These are phyloP conservation scores for Arctium lappa DNA, from an alignment of 129 eudicot genomes.

Conservation along the genomic window DNA sequence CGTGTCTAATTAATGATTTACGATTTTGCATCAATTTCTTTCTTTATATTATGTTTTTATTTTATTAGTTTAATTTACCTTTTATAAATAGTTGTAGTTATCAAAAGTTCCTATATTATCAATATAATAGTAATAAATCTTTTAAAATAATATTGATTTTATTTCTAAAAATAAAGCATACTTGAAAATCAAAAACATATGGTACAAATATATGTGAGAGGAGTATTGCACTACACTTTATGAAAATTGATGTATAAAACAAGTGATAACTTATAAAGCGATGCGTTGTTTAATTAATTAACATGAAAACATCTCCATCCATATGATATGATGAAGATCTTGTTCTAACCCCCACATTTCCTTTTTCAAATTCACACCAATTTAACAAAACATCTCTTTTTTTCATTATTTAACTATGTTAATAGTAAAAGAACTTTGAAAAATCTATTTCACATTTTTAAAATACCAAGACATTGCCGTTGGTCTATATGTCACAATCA, in stretches of 20 bases:
- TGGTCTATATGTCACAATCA: background rate
- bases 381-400: background rate
- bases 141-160: too few species aligned
- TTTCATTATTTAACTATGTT: background rate
- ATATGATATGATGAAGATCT: slow-evolving; percentile 16
- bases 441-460: background rate
- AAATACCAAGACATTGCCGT: background rate
- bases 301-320: slow-evolving; percentile 15
- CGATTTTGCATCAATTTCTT: too few species aligned
- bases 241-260: background rate
- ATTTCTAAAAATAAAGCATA: background rate
- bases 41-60: too few species aligned
- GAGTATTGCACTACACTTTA: background rate
- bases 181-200: too few species aligned
- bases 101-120: too few species aligned
- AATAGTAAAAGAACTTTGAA: background rate
- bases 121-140: too few species aligned
- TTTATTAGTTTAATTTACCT: too few species aligned
- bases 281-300: background rate
- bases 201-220: background rate
- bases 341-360: background rate
- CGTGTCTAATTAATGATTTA: too few species aligned
- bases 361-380: background rate
- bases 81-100: too few species aligned
- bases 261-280: background rate